Conservation (phyloP, 2,329 filamentous ascomycete species). For the Neonectria punicea region DNA sequence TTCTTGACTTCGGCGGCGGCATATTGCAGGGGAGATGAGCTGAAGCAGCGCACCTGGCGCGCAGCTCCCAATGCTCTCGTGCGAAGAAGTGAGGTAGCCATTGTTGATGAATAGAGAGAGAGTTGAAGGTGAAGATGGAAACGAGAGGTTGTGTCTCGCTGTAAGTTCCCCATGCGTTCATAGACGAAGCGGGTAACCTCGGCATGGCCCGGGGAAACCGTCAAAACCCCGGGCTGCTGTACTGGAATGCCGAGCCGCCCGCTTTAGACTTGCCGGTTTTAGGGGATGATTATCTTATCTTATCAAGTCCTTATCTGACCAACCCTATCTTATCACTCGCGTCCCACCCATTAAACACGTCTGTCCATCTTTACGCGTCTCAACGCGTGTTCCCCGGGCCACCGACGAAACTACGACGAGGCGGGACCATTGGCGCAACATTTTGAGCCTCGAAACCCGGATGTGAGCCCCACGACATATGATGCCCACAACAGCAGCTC, state of each 20-base stretch:
- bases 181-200: slow-evolving; percentile 54
- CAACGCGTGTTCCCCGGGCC: slow-evolving; percentile 28
- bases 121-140: slow-evolving; percentile 19
- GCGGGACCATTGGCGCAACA: slow-evolving; percentile 26
- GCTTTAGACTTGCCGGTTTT: slow-evolving; percentile 1
- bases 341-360: slow-evolving; percentile 35
- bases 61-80: slow-evolving; percentile 49
- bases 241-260: slow-evolving; percentile 32
- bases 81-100: slow-evolving; percentile 54
- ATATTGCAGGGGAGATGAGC: slow-evolving; percentile 68
- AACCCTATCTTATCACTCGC: slow-evolving; percentile 11
- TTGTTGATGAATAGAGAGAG: slow-evolving; percentile 40
- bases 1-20: slow-evolving; percentile 80
- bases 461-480: slow-evolving; percentile 34
- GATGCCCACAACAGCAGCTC: slow-evolving; percentile 23
- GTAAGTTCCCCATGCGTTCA: slow-evolving; percentile 29
- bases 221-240: slow-evolving; percentile 15
- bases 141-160: slow-evolving; percentile 17
- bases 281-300: slow-evolving; percentile 7
- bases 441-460: slow-evolving; percentile 18
- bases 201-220: slow-evolving; percentile 45
- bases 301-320: slow-evolving; percentile 23
- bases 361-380: slow-evolving; percentile 31
- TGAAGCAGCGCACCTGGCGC: slow-evolving; percentile 70
- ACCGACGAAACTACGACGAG: neutral